A percentile compares a stretch with the other conserved stretches of the same genome.
Conservation (phyloP, 2,329 filamentous ascomycete species). For the Calonectria leucothoes region DNA sequence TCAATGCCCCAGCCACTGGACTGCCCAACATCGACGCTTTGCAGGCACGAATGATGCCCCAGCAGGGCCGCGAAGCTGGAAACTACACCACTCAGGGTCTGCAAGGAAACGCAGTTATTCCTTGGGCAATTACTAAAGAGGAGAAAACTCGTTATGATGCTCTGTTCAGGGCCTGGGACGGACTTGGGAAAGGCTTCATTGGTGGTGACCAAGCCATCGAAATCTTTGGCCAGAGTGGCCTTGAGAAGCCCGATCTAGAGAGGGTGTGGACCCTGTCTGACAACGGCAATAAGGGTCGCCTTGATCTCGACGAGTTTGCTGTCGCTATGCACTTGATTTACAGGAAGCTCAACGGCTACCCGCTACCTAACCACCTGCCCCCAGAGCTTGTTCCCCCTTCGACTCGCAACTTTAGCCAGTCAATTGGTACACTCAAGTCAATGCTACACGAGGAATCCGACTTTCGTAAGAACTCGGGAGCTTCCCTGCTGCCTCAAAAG, state of each 20-base stretch:
- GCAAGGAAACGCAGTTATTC: slow-evolving; percentile 93
- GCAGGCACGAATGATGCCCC: slow-evolving; percentile 96
- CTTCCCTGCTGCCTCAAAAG: slow-evolving; percentile 90
- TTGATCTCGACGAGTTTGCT: slow-evolving; percentile 97
- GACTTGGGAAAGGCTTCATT: slow-evolving; percentile 91
- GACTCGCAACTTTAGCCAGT: slow-evolving; percentile 91
- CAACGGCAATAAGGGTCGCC: slow-evolving; percentile 90
- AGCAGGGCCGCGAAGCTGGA: slow-evolving; percentile 87
- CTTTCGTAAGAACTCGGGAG: slow-evolving; percentile 87
- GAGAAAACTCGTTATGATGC: slow-evolving; percentile 98
- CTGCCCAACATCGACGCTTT: slow-evolving; percentile 94
- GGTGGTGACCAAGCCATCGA: slow-evolving; percentile 94
- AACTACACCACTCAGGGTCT: slow-evolving; percentile 87
- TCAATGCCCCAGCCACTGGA: slow-evolving; percentile 90
- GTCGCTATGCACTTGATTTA: slow-evolving; percentile 99
- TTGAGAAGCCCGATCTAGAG: slow-evolving; percentile 91
- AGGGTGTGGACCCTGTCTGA: slow-evolving; percentile 95
- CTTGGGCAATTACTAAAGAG: slow-evolving; percentile 98
- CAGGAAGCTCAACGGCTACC: slow-evolving; percentile 95
- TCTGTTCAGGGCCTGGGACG: slow-evolving; percentile 97
- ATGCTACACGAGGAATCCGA: slow-evolving; percentile 92
- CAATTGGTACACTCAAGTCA: slow-evolving; percentile 92
- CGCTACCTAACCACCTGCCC: slow-evolving; percentile 86
- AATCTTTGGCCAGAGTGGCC: slow-evolving; percentile 94
- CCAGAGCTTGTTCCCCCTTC: slow-evolving; percentile 95